A percentile compares a stretch with the other conserved stretches of the same genome.
These are phyloP conservation scores for Wallacemonas sp. DNA, from an alignment of 208 protist genomes.

Conservation along the genomic window DNA sequence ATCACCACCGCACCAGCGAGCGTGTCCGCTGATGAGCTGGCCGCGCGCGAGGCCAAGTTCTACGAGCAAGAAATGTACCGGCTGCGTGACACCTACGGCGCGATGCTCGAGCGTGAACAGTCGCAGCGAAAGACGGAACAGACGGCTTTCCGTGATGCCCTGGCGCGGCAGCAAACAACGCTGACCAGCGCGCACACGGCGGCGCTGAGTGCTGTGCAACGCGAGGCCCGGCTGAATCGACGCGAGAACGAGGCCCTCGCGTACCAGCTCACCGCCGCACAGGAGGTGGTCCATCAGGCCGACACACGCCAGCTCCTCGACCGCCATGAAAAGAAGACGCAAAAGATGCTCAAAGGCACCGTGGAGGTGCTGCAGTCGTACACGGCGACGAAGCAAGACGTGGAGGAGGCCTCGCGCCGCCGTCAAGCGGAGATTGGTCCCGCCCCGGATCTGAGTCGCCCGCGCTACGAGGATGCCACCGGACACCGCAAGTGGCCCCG, in stretches of 20 bases:
- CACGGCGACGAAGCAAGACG: background rate
- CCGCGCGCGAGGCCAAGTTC: slow-evolving; percentile 42
- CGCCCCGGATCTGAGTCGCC: slow-evolving; percentile 7
- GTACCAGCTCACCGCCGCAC: slow-evolving; percentile 38
- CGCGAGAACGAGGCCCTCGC: slow-evolving; percentile 50
- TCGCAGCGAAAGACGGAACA: slow-evolving; percentile 52
- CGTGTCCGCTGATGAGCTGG: slow-evolving; percentile 19
- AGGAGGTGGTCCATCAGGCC: slow-evolving; percentile 19
- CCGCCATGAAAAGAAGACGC: slow-evolving; percentile 25
- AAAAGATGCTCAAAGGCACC: slow-evolving; percentile 35
- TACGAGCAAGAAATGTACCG: slow-evolving; percentile 59
- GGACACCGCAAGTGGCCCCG: slow-evolving; percentile 5
- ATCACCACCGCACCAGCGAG: slow-evolving; percentile 31
- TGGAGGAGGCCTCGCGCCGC: background rate
- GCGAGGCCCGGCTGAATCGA: slow-evolving; percentile 44
- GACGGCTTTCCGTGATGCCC: slow-evolving; percentile 52
- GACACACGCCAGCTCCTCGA: slow-evolving; percentile 28
- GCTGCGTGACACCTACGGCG: slow-evolving; percentile 36
- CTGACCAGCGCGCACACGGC: slow-evolving; percentile 51
- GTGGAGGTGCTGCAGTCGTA: slow-evolving; percentile 36
- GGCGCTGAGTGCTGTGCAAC: slow-evolving; percentile 40
- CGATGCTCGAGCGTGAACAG: slow-evolving; percentile 46
- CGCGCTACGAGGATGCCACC: background rate
- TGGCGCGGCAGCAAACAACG: slow-evolving; percentile 45
- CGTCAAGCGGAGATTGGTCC: slow-evolving; percentile 6